Evolutionary conservation across 495 filamentous ascomycete genomes (phyloP).

Genomic region (Viridothelium virens): DNA sequence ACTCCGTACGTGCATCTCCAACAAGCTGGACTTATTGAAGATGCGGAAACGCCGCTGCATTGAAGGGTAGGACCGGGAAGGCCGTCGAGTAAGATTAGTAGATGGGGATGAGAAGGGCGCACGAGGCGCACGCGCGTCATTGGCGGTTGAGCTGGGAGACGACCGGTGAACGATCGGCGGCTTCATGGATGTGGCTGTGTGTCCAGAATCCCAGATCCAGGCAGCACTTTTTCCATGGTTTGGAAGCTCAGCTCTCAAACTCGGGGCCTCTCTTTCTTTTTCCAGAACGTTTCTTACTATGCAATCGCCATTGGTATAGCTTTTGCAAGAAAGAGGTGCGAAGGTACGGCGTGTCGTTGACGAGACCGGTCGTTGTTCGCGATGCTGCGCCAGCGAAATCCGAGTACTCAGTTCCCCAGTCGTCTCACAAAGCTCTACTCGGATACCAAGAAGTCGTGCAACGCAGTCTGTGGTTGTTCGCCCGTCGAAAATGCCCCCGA

Average conservation of each 20-base stretch:
- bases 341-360: background rate
- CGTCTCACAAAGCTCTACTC: conserved; percentile 84
- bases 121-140: conserved; percentile 2
- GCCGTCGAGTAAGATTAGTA: background rate
- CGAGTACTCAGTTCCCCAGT: conserved; percentile 42
- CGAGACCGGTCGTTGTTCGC: background rate
- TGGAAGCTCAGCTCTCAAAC: background rate
- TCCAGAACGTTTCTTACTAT: background rate
- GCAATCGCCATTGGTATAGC: background rate
- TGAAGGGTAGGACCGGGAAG: background rate
- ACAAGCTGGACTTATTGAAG: too few species aligned
- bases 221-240: background rate
- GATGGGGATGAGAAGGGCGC: conserved; percentile 5
- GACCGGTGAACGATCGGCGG: conserved; percentile 7
- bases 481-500: conserved; percentile 48
- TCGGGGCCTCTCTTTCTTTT: background rate
- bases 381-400: background rate
- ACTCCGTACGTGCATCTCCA: too few species aligned
- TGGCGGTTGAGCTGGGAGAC: background rate
- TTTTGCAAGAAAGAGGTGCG: background rate
- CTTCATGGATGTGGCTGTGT: conserved; percentile 4
- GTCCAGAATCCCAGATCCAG: background rate
- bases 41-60: too few species aligned
- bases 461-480: conserved; percentile 66
- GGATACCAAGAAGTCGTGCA: conserved; percentile 83